Conservation (phyloP, 2,329 filamentous ascomycete species). For the Pseudocercospora fijiensis region DNA sequence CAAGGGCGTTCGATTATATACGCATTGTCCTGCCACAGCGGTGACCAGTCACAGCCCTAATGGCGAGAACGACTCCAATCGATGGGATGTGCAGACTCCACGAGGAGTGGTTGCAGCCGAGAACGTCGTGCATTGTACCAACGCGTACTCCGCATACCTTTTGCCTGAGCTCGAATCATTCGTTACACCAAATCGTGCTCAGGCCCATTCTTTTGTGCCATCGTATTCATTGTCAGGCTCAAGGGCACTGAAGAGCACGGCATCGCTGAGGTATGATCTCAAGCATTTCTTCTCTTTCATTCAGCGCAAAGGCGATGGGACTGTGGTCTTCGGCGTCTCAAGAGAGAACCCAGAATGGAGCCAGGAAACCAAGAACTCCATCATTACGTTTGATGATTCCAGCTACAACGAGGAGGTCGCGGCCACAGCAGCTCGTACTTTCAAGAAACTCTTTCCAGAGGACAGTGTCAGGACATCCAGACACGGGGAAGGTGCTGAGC, state of each 20-base stretch:
- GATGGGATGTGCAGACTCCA: constrained; percentile 41
- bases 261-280: constrained; percentile 49
- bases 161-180: constrained; percentile 40
- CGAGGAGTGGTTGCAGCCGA: constrained; percentile 37
- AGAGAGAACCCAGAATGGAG: constrained; percentile 42
- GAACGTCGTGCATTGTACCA: constrained; percentile 44
- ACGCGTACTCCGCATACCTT: constrained; percentile 43
- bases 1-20: constrained; percentile 45
- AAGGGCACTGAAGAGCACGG: constrained; percentile 42
- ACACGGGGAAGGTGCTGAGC: constrained; percentile 48
- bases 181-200: constrained; percentile 47
- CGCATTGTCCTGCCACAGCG: constrained; percentile 44
- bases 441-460: constrained; percentile 40
- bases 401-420: constrained; percentile 44
- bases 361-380: constrained; percentile 24
- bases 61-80: constrained; percentile 3
- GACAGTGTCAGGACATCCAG: constrained; percentile 15
- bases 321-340: constrained; percentile 47
- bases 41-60: constrained; percentile 22
- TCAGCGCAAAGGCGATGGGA: constrained; percentile 47
- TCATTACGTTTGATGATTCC: constrained; percentile 44
- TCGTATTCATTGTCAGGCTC: constrained; percentile 39
- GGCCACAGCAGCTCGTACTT: constrained; percentile 41
- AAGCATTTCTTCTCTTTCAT: constrained; percentile 54
- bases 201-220: constrained; percentile 49